Conservation (phyloP, 176 grass and related monocot species). For the Echinochloa phyllopogon region DNA sequence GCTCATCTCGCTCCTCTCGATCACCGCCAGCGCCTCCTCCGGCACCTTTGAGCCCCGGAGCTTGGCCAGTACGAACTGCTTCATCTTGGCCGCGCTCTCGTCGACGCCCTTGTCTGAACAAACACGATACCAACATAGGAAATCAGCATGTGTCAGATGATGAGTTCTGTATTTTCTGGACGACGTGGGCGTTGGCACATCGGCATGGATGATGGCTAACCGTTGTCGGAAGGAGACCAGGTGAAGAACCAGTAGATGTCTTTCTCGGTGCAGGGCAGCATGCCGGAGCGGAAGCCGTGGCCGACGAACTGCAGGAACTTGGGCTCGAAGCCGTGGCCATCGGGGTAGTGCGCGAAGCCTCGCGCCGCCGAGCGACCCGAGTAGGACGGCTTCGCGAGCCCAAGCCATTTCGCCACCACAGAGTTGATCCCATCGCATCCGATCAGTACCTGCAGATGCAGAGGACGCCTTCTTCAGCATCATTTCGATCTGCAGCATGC, state of each 20-base stretch:
- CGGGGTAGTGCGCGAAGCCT: conserved; percentile 56
- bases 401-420: conserved; percentile 66
- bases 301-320: conserved; percentile 53
- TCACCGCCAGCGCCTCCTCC: conserved; percentile 28
- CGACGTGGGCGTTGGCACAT: background rate
- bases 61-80: conserved; percentile 46
- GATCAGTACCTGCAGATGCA: conserved; percentile 56
- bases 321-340: conserved; percentile 57
- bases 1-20: conserved; percentile 61
- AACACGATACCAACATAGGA: too few species aligned
- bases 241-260: conserved; percentile 85
- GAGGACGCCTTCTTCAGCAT: background rate
- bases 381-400: conserved; percentile 47
- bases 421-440: conserved; percentile 83
- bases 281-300: conserved; percentile 48
- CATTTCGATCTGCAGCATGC: background rate
- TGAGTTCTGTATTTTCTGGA: background rate
- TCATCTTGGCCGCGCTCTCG: conserved; percentile 49
- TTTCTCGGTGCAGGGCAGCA: conserved; percentile 54
- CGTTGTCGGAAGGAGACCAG: conserved; percentile 51
- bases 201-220: background rate
- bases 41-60: conserved; percentile 43
- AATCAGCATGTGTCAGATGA: background rate
- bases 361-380: conserved; percentile 55
- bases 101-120: conserved; percentile 40